Evolutionary conservation across 2,329 filamentous ascomycete species (phyloP), one percentile per base, ranked within the genome.

Genomic region (Botrytis sinoallii): DNA sequence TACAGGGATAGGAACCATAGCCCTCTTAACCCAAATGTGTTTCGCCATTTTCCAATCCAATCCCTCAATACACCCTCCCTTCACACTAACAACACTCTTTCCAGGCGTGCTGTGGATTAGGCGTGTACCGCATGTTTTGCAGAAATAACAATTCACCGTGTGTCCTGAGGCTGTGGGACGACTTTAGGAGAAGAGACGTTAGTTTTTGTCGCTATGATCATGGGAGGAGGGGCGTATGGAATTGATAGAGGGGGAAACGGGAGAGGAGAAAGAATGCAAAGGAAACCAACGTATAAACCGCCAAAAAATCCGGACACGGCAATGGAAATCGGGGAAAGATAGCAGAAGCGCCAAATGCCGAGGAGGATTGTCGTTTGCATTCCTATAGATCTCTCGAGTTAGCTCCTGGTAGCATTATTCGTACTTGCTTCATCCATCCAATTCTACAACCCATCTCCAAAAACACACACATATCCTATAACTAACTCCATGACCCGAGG

Each of bases 21-120:
- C 66, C 40, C 65, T 72, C 67, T 73, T 70, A 46, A 69, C 67
- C 72, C 69, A 74, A 77, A 93, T 89, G 83, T 93, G 91, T 76
- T 88, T 87, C 42, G 89, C 89, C 4, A 81, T 83, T 20, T 81
- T 83, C 88, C 90, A 89, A 81, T 90, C 86, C 32, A 93, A 82
- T 1, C 87, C 89, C 9, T 89, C 86, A 64, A 93, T 84, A 78
- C 90, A 91, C 59, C 90, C 91, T 18, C 88, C 90, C 79, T 92
- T 92, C 64, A 93, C 86, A 25, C 88, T 88, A 59, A 91, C 86
- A 66, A 90, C 85, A 74, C 87, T 86, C 77, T 90, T 88, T 18
- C 85, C 88, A 3, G 87, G 86, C 18, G 86, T 88, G 7, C 85
- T 85, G 82, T 93, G 91, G 68, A 93, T 82, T 59, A 93, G 81